phyloP scores from a whole-genome alignment of 306 rosid species.

The Ziziphus jujuba region DNA sequence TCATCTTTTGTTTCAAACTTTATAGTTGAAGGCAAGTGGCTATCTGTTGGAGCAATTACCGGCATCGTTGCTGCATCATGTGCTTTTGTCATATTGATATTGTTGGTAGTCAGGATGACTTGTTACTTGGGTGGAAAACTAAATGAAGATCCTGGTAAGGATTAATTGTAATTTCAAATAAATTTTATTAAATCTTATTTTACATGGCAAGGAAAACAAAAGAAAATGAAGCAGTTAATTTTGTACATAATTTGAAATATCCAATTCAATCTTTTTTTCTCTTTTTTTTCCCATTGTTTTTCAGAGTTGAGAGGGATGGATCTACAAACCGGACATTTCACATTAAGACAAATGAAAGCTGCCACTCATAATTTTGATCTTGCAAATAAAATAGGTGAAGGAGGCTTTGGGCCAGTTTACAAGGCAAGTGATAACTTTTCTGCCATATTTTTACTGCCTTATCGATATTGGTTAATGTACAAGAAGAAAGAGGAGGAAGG shows the following conservation, averaged over 20 bases:
- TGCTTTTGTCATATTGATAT: constrained; percentile 22
- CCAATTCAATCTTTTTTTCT: too few species aligned
- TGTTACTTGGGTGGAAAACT: constrained; percentile 21
- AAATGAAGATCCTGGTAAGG: constrained; percentile 34
- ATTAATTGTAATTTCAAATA: too few species aligned
- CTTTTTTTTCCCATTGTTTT: not conserved
- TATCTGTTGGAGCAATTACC: constrained; percentile 30
- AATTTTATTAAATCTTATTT: too few species aligned
- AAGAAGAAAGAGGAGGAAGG: too few species aligned
- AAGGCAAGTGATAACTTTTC: constrained; percentile 40
- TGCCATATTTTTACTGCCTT: too few species aligned
- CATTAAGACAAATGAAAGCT: constrained; percentile 15
- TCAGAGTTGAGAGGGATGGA: constrained; percentile 2
- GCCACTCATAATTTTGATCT: constrained; percentile 57
- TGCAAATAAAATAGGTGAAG: constrained; percentile 64
- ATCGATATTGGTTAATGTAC: too few species aligned
- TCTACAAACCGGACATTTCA: constrained; percentile 12
- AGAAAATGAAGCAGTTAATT: too few species aligned
- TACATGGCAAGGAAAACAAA: too few species aligned
- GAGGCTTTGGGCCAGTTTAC: constrained; percentile 79
- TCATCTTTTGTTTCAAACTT: constrained; percentile 20
- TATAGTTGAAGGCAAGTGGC: not conserved
- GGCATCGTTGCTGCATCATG: constrained; percentile 42
- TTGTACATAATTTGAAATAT: too few species aligned
- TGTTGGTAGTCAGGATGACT: constrained; percentile 40